A percentile compares a stretch with the other conserved stretches of the same genome.
Evolutionary conservation across 2,329 filamentous ascomycete genomes (phyloP).

Genomic region (Aaosphaeria pasadenensis): DNA sequence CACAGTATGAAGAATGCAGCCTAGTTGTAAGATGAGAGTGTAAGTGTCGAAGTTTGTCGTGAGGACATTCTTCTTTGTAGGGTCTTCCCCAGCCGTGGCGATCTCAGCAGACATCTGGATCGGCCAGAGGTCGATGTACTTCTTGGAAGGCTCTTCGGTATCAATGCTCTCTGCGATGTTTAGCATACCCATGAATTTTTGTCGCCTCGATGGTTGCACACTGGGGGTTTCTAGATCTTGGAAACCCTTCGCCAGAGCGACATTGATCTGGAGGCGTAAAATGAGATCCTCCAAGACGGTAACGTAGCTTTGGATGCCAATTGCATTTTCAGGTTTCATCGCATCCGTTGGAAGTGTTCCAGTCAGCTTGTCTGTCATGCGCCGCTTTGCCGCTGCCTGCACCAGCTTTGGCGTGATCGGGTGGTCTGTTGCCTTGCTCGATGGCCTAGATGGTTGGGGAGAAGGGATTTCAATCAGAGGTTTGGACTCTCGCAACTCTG

Average conservation of each 20-base stretch:
- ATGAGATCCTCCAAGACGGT: conserved; percentile 81
- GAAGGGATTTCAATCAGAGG: conserved; percentile 58
- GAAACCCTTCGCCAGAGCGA: conserved; percentile 81
- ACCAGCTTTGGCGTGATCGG: conserved; percentile 32
- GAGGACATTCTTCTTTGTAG: conserved; percentile 57
- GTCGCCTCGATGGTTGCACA: conserved; percentile 25
- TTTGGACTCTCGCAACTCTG: conserved; percentile 65
- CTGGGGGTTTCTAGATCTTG: conserved; percentile 69
- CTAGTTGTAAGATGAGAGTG: conserved; percentile 80
- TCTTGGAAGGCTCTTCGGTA: conserved; percentile 61
- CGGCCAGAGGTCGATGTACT: conserved; percentile 84
- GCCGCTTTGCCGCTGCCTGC: conserved; percentile 39
- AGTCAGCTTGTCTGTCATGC: conserved; percentile 49
- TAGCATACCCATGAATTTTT: conserved; percentile 22
- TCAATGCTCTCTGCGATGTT: conserved; percentile 36
- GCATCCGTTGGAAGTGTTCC: conserved; percentile 66
- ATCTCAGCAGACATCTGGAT: conserved; percentile 92
- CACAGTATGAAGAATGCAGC: conserved; percentile 79
- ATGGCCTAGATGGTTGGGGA: conserved; percentile 34
- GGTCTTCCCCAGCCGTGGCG: conserved; percentile 49
- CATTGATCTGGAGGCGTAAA: conserved; percentile 74
- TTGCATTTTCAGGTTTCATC: conserved; percentile 65
- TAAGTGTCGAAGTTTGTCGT: conserved; percentile 93
- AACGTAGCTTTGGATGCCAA: conserved; percentile 71
- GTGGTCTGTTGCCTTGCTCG: conserved; percentile 22